These are phyloP conservation scores for Backusella tuberculispora DNA, from an alignment of 192 early-diverging fungal species.

Conservation along the genomic window DNA sequence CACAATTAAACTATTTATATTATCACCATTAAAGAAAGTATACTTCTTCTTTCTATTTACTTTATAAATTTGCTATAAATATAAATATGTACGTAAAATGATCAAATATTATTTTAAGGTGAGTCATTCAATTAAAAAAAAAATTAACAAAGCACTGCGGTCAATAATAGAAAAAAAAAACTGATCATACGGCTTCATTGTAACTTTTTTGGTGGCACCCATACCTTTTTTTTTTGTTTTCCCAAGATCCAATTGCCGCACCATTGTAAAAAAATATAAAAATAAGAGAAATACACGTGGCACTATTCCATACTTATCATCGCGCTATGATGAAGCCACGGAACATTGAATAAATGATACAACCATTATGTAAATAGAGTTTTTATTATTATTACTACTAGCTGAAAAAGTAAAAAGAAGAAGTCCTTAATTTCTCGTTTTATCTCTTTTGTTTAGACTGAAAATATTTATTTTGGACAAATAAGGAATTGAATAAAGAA, in stretches of 20 bases:
- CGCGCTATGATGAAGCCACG: not conserved
- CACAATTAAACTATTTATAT: constrained; percentile 5
- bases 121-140: not conserved
- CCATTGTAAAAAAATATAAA: not conserved
- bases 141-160: not conserved
- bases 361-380: not conserved
- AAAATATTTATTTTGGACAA: not conserved
- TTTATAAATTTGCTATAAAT: not conserved
- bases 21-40: not conserved
- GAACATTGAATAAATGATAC: not conserved
- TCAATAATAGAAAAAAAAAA: not conserved
- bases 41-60: not conserved
- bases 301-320: constrained; percentile 13
- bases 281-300: constrained; percentile 5
- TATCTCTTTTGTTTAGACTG: constrained; percentile 11
- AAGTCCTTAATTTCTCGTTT: not conserved
- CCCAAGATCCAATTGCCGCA: constrained; percentile 12
- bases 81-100: not conserved
- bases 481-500: not conserved
- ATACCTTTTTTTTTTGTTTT: constrained; percentile 1
- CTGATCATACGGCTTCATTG: constrained; percentile 8
- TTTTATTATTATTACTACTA: not conserved
- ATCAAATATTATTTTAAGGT: not conserved
- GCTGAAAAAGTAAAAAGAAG: not conserved
- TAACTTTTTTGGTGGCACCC: not conserved